Evolutionary conservation across 164 flowering plant genomes (phyloP).

Genomic region (Tetracentron sinense): DNA sequence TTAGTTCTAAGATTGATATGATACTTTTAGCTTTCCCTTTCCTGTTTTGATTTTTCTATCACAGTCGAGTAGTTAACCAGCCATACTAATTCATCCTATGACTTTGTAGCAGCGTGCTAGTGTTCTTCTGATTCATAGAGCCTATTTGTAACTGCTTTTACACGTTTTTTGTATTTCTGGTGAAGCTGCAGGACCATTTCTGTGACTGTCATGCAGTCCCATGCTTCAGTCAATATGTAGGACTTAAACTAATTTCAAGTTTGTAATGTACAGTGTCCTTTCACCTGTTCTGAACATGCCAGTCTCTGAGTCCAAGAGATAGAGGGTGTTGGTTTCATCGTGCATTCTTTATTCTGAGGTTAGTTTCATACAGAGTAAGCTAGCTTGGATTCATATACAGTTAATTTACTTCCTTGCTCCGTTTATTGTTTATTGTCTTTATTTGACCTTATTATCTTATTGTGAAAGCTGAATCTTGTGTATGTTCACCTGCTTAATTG

Average conservation of each 20-base stretch:
- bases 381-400: background rate
- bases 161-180: background rate
- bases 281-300: conserved; percentile 97
- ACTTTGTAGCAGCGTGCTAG: no score
- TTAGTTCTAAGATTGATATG: no score
- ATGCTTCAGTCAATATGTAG: conserved; percentile 1
- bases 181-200: conserved; percentile 4
- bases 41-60: no score
- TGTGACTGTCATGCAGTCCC: background rate
- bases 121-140: background rate
- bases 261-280: conserved; percentile 71
- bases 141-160: background rate
- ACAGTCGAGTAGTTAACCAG: no score
- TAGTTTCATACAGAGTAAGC: conserved; percentile 19
- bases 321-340: conserved; percentile 95
- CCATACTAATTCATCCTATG: no score
- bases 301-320: conserved; percentile 91
- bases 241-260: conserved; percentile 13
- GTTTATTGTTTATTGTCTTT: background rate
- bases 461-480: background rate
- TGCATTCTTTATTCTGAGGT: conserved; percentile 98
- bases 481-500: background rate
- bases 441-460: background rate
- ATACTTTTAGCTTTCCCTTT: no score
- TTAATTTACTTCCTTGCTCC: background rate